phyloP scores from a whole-genome alignment of 2,329 filamentous ascomycete genomes.

The Monosporascus sp. region DNA sequence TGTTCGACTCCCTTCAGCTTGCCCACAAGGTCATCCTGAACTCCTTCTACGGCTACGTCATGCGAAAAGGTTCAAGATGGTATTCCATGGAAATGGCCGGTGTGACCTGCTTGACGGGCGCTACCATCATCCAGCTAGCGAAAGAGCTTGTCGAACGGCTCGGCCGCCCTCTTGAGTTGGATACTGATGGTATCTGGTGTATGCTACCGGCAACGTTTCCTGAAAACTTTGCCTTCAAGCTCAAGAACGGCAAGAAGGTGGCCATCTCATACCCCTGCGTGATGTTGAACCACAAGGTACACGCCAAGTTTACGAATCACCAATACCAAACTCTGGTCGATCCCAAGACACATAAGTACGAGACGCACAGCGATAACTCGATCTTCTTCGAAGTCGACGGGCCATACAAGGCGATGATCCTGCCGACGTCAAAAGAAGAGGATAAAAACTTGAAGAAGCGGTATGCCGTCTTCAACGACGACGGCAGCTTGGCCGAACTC shows the following conservation, averaged over 20 bases:
- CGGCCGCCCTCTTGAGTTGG: conserved; percentile 85
- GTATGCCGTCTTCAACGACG: conserved; percentile 98
- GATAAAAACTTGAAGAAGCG: conserved; percentile 99
- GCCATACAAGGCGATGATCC: conserved; percentile 93
- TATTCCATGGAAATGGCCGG: conserved; percentile 99
- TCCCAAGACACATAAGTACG: conserved; percentile 75
- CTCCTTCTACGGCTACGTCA: conserved; percentile 98
- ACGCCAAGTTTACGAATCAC: conserved; percentile 91
- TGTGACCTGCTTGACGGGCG: conserved; percentile 93
- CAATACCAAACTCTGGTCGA: conserved; percentile 92
- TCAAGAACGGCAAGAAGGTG: conserved; percentile 94
- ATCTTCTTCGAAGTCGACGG: conserved; percentile 99
- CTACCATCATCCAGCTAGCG: conserved; percentile 94
- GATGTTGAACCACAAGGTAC: conserved; percentile 97
- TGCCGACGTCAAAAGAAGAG: conserved; percentile 96
- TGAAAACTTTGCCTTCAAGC: conserved; percentile 89
- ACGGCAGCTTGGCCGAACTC: conserved; percentile 88
- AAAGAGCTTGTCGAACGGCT: conserved; percentile 89
- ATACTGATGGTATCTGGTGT: conserved; percentile 99
- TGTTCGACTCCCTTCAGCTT: conserved; percentile 92
- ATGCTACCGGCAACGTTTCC: conserved; percentile 95
- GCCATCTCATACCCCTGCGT: conserved; percentile 97
- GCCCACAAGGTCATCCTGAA: conserved; percentile 99
- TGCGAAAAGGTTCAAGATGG: conserved; percentile 98
- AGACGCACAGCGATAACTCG: conserved; percentile 96